Evolutionary conservation across 2,329 filamentous ascomycete genomes (phyloP).

Genomic region (Penicillium sp.): DNA sequence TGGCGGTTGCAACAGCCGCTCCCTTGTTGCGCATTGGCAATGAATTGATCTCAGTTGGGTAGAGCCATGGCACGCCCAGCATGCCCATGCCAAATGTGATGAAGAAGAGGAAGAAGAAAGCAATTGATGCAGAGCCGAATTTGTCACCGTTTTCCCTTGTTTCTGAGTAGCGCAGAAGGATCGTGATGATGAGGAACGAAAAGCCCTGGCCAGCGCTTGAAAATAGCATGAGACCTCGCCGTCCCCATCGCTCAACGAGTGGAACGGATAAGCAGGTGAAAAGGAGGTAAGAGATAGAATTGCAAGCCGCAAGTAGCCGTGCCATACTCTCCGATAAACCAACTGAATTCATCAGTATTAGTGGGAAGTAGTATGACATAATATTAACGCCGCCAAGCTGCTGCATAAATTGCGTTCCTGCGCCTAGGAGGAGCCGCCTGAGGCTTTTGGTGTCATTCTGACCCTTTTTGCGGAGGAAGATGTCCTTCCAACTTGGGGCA

Average conservation of each 20-base stretch:
- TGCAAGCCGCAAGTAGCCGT: conserved; percentile 62
- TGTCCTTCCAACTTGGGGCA: conserved; percentile 55
- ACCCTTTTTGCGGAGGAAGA: conserved; percentile 54
- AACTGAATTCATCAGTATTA: conserved; percentile 63
- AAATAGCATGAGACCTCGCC: conserved; percentile 63
- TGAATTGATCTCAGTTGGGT: conserved; percentile 52
- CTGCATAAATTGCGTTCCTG: conserved; percentile 60
- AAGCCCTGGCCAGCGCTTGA: conserved; percentile 56
- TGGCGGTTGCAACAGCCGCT: conserved; percentile 53
- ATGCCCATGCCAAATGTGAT: conserved; percentile 56
- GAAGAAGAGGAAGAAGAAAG: conserved; percentile 60
- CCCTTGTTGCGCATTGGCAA: conserved; percentile 55
- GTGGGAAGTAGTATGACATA: conserved; percentile 58
- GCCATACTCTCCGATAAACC: conserved; percentile 58
- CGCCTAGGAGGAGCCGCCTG: conserved; percentile 57
- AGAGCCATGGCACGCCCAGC: conserved; percentile 46
- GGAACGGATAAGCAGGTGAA: conserved; percentile 54
- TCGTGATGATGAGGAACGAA: conserved; percentile 58
- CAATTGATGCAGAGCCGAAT: conserved; percentile 43
- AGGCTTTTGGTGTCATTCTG: conserved; percentile 52
- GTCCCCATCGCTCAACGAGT: conserved; percentile 57
- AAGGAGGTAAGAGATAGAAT: conserved; percentile 55
- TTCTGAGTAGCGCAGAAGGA: conserved; percentile 51
- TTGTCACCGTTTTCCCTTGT: background rate
- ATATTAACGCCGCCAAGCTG: conserved; percentile 50